Percentiles rank a stretch among this genome's conserved stretches.
Evolutionary conservation across 768 basidiomycete genomes (phyloP).

Genomic region (Botryobasidium botryosum): DNA sequence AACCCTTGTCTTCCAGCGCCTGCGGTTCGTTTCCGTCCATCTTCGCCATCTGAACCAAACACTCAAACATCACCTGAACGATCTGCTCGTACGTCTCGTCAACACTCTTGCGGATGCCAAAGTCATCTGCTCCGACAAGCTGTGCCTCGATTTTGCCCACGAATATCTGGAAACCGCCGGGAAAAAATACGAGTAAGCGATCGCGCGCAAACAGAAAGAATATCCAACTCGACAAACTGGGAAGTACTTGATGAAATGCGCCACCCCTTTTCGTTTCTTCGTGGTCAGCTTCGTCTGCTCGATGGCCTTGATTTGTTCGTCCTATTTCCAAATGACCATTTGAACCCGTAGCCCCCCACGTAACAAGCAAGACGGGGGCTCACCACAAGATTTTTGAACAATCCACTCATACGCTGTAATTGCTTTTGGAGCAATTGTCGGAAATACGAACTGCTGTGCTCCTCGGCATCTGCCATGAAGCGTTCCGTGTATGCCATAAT

Average conservation of each 20-base stretch:
- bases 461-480: slow-evolving; percentile 59
- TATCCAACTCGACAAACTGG: slow-evolving; percentile 27
- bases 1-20: slow-evolving; percentile 79
- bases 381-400: slow-evolving; percentile 47
- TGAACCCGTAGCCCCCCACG: neutral
- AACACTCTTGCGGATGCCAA: slow-evolving; percentile 62
- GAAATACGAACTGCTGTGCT: slow-evolving; percentile 62
- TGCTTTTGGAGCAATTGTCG: slow-evolving; percentile 63
- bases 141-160: slow-evolving; percentile 71
- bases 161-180: slow-evolving; percentile 31
- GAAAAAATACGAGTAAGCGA: too few relatives aligned
- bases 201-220: too few relatives aligned
- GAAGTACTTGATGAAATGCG: slow-evolving; percentile 84
- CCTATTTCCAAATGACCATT: slow-evolving; percentile 27
- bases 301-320: slow-evolving; percentile 71
- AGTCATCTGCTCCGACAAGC: slow-evolving; percentile 52
- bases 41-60: slow-evolving; percentile 89
- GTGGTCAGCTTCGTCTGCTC: slow-evolving; percentile 82
- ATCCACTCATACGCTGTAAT: slow-evolving; percentile 52
- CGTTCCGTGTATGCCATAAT: slow-evolving; percentile 64
- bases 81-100: slow-evolving; percentile 79
- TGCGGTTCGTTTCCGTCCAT: slow-evolving; percentile 54
- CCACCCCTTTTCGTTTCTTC: slow-evolving; percentile 86
- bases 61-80: slow-evolving; percentile 81
- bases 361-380: slow-evolving; percentile 5